Percentiles rank a stretch among this genome's conserved stretches.
Conservation (phyloP, 228 moss, liverwort and hornwort genomes). For the Sphagnum magellanicum region DNA sequence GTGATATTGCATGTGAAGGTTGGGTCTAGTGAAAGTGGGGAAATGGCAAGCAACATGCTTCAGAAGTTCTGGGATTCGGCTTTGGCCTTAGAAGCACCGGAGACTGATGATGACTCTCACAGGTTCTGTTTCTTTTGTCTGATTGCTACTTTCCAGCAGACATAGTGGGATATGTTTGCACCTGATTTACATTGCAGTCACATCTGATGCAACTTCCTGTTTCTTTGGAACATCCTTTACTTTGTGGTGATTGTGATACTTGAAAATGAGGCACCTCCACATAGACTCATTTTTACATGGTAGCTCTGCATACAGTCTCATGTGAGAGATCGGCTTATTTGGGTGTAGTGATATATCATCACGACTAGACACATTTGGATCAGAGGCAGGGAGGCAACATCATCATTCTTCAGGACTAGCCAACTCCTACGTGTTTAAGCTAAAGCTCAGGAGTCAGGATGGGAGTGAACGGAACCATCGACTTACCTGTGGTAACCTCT, state of each 20-base stretch:
- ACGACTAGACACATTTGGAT: slow-evolving; percentile 77
- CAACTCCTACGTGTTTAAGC: slow-evolving; percentile 77
- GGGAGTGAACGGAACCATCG: slow-evolving; percentile 85
- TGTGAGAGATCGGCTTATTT: no score
- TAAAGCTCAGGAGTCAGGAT: slow-evolving; percentile 44
- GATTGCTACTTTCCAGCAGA: no score
- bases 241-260: no score
- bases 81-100: slow-evolving; percentile 82
- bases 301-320: no score
- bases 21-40: slow-evolving; percentile 63
- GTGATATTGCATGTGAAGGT: slow-evolving; percentile 57
- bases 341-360: slow-evolving; percentile 82
- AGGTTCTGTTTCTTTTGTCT: slow-evolving; percentile 35
- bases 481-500: slow-evolving; percentile 77
- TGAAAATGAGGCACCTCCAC: no score
- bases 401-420: slow-evolving; percentile 78
- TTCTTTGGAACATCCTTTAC: no score
- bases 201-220: no score
- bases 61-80: slow-evolving; percentile 99
- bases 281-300: no score
- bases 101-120: slow-evolving; percentile 94
- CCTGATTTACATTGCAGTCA: no score
- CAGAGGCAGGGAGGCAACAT: slow-evolving; percentile 58
- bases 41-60: slow-evolving; percentile 82
- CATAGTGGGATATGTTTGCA: no score